Evolutionary conservation across 345 rosid genomes (phyloP), one percentile per base, ranked within the genome.

Genomic region (Gossypium longicalyx): DNA sequence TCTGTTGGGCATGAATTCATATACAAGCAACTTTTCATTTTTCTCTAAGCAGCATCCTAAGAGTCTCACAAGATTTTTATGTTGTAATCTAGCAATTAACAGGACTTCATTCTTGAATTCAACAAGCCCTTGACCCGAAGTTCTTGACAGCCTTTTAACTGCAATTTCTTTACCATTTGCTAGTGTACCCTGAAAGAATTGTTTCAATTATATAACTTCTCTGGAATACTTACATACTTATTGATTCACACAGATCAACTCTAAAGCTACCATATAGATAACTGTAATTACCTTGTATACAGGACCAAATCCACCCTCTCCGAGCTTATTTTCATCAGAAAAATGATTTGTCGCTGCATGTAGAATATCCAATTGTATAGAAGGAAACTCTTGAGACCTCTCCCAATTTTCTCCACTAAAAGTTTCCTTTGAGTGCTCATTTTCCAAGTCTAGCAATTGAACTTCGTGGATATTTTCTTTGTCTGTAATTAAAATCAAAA

Each of bases 1-100:
- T 60, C 7, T 60, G 9, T 60, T 60, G 3, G 64, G 64, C 64
- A 60, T 60, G 41, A 25, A 60, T 25, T 60, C 64, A 5, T 60
- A 60, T 12, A 60, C 41, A 60, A 79, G 76, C 19, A 80, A 47
- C 25, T 65, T 51, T 53, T 76, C 82, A 1, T 72, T 19, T 4
- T 57, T 64, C 60, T 80, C 74, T 19, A 80, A 68, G 77, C 83
- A 76, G 41, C 77, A 80, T 0, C 83, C 64, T 2, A 60, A 25
- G 41, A 60, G 64, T 1, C 64, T 60, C 41, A 60, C 64, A 5
- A 60, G 64, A 11, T 60, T 60, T 60, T 17, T 60, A 25, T 60
- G 64, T 2, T 60, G 64, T 3, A 60, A 25, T 25, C 38, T 60
- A 6, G 64, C 64, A 4, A 25, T 60, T 60, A 60, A 6, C 19